A percentile compares a stretch with the other conserved stretches of the same genome.
Evolutionary conservation across 768 basidiomycete species (phyloP).

Genomic region (Brasilioporus rufonigricans): DNA sequence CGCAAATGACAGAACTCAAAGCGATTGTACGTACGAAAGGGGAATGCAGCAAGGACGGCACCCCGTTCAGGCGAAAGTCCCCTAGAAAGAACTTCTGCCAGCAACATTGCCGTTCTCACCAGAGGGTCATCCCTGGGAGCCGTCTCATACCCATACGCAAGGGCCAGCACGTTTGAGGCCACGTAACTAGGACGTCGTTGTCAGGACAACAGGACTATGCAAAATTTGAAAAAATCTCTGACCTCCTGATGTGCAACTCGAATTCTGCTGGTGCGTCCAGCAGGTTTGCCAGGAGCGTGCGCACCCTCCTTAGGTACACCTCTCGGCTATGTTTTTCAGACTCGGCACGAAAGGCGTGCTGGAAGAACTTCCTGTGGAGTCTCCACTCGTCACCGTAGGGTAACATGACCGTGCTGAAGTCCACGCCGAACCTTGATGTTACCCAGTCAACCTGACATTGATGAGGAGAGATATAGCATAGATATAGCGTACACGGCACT

Average conservation of each 20-base stretch:
- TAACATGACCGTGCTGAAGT: constrained; percentile 27
- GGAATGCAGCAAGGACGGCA: constrained; percentile 21
- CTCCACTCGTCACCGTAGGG: constrained; percentile 32
- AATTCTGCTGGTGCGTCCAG: constrained; percentile 24
- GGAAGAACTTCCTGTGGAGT: constrained; percentile 30
- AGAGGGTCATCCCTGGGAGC: constrained; percentile 20
- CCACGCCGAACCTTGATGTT: constrained; percentile 23
- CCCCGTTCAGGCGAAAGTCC: constrained; percentile 19
- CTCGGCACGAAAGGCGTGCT: constrained; percentile 26
- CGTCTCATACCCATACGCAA: constrained; percentile 27
- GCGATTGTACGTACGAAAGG: constrained; percentile 16
- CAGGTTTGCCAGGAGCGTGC: constrained; percentile 20
- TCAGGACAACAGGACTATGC: neutral
- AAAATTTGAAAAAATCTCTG: neutral
- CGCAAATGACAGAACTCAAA: neutral
- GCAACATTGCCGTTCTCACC: constrained; percentile 15
- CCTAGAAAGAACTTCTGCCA: constrained; percentile 19
- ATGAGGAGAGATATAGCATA: neutral
- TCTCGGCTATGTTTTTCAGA: constrained; percentile 17
- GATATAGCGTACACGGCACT: constrained; percentile 8
- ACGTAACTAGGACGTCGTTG: constrained; percentile 12
- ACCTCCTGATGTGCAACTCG: constrained; percentile 25
- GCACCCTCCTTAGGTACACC: constrained; percentile 20
- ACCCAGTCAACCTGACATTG: neutral
- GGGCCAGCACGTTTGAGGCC: constrained; percentile 25